Evolutionary conservation across 768 basidiomycete genomes (phyloP), one percentile per base, ranked within the genome.

Genomic region (Tubosaeta sp.): DNA sequence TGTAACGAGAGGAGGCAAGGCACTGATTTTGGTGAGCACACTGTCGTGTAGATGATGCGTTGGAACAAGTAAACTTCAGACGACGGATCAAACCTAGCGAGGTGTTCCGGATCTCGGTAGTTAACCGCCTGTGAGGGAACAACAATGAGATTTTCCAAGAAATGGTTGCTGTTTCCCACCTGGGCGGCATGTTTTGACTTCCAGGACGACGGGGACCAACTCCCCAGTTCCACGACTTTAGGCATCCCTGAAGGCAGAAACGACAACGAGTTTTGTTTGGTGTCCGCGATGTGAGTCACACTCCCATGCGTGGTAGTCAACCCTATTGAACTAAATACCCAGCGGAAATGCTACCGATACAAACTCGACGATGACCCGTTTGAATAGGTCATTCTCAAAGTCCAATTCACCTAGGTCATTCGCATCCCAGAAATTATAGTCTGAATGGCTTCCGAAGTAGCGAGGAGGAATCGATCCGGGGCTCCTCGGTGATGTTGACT

Each of bases 1-100:
- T 0, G 93, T 90, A 4, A 98, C 96, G 4, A 99, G 73, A 19
- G 94, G 95, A 6, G 96, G 96, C 4, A 99, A 73, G 7, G 74
- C 75, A 30, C 73, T 70, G 39, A 98, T 80, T 71, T 93, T 93
- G 12, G 72, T 68, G n/a, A 95, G 74, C 5, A 94, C 87, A 52
- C 89, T 92, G 53, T 54, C 34, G 22, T 30, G 5, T 32, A 25
- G 31, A n/a, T 39, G 19, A n/a, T 30, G 42, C 3, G 41, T 32
- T 16, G 12, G 8, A 34, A 9, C 5, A 45, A 14, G 25, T 44
- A 19, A n/a, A 21, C 13, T 29, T 25, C 9, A 41, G n/a, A 45
- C 31, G 21, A 14, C 6, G 25, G 35, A 29, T 56, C 76, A 55
- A 53, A 83, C 86, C 73, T 79, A 44, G 77, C 68, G 21, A 90